These are phyloP conservation scores for Chaetoscypha palmicola DNA, from an alignment of 2,329 filamentous ascomycete genomes.

Conservation along the genomic window DNA sequence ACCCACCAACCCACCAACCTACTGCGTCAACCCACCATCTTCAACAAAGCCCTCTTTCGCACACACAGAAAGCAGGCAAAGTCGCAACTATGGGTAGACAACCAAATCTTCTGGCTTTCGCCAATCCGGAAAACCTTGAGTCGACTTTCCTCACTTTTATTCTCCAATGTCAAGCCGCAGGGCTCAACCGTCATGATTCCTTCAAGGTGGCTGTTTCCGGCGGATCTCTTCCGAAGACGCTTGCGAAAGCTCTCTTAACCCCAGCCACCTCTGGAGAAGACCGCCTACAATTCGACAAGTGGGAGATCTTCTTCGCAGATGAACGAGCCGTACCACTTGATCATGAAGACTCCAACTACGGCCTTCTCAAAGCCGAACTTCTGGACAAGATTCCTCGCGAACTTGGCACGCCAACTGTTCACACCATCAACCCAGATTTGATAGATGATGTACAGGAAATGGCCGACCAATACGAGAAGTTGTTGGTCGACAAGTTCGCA, in stretches of 20 bases:
- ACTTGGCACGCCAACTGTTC: constrained; percentile 59
- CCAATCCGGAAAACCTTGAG: constrained; percentile 62
- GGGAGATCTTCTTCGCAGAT: constrained; percentile 98
- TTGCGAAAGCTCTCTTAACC: constrained; percentile 75
- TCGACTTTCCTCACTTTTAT: constrained; percentile 74
- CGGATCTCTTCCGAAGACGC: constrained; percentile 81
- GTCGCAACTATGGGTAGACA: constrained; percentile 25
- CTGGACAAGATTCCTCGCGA: constrained; percentile 76
- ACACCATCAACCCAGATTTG: constrained; percentile 65
- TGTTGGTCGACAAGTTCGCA: constrained; percentile 78
- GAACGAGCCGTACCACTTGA: constrained; percentile 91
- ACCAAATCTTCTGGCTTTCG: constrained; percentile 75
- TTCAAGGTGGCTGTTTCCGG: constrained; percentile 94
- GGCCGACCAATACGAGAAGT: constrained; percentile 88
- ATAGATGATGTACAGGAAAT: constrained; percentile 78
- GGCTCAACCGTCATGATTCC: constrained; percentile 68
- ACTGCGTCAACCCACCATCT: constrained; percentile 1
- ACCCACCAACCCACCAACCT: background rate
- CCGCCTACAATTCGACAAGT: constrained; percentile 70
- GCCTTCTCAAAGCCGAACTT: constrained; percentile 76
- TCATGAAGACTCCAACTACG: constrained; percentile 92
- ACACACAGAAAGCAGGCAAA: background rate
- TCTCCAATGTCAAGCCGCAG: constrained; percentile 71
- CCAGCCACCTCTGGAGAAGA: constrained; percentile 45
- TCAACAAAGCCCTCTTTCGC: background rate